Evolutionary conservation across 2,329 filamentous ascomycete species (phyloP), one percentile per base, ranked within the genome.

Genomic region (Aspergillus carbonarius): DNA sequence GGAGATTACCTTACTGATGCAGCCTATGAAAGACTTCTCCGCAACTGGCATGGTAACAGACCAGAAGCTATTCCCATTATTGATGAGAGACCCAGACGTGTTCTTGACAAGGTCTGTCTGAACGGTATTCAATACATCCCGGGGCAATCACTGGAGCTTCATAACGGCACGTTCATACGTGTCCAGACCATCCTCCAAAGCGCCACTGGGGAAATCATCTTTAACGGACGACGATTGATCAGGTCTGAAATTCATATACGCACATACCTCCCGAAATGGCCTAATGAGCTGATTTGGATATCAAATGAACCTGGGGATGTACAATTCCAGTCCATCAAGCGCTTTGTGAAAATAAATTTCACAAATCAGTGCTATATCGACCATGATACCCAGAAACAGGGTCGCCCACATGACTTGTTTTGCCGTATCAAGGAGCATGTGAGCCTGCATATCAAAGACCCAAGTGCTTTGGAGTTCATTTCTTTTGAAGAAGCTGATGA

Each of bases 331-430:
- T 59, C 75, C 0, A 74, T 87, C 0, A 64, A 76, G 1, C 61
- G 70, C 1, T 71, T 78, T 6, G 73, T 84, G 0, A 68, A 68
- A 0, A 70, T 90, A 0, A 67, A 78, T 0, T 71, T 81, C 2
- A 90, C 87, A 0, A 91, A 90, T 58, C 69, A 78, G 0, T 64
- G 70, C 0, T 57, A 44, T 56, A 58, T 67, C 12, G 47, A 63
- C 35, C 17, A 51, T 68, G 0, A 74, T 76, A 49, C 68, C 72
- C 0, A 74, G 63, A 63, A 1, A 20, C 66, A 0, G 63, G 68
- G 1, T 58, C 70, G 64, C 69, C 10, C 58, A 69, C 1, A 64
- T 0, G 67, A 71, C 1, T 54, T 77, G 0, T 73, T 64, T 34
- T 77, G 72, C 47, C 70, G 76, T 0, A 44, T 73, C 13, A 76